Base-by-base conservation (phyloP, 2,329 filamentous ascomycete genomes). In the Exutisphaerella laricina region DNA sequence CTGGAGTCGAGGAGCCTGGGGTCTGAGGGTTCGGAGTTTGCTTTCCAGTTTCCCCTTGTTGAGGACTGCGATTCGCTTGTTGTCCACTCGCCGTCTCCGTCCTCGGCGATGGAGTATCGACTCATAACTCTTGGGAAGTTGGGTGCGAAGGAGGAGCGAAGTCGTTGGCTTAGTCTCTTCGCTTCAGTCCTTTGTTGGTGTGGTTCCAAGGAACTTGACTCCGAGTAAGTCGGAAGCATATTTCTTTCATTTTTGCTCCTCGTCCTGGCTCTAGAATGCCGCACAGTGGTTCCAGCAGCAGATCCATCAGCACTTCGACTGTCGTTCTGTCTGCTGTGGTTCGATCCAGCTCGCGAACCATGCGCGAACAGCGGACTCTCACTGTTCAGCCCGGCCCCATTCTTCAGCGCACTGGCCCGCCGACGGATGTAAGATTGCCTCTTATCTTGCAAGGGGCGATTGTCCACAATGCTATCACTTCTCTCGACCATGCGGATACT, bases 361-460 rank as follows among this genome's bases (percentile, higher is more conserved):
- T 63, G 62, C 4, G 62, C 60, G 44, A 71, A 70, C 25, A 71
- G 64, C 26, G 56, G 59, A 36, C 53, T 59, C 3, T 67, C 64
- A 10, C 62, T 58, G 22, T 58, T 60, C 9, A 58, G 62, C 13
- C 62, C 63, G 4, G 29, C 22, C 9, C 41, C 5, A 29, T 23
- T 33, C 18, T 20, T 39, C n/a, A 40, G 20, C 10, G 28, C 26
- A n/a, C 47, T 58, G 2, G 64, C 64, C 25, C 69, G 62, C 43
- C 70, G 66, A 12, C 62, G 55, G 31, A 70, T 66, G 50, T 65
- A 70, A 10, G 65, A 69, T 38, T 63, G 58, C 5, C 69, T 62
- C 43, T 66, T 68, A 22, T 69, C 65, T 26, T 66, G 58, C 4
- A 69, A 42, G 1, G 65, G 58, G 4, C 67, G 56, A 4, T 55